Conservation (phyloP, 257 asterid species). For the Solanum clarkiae region DNA sequence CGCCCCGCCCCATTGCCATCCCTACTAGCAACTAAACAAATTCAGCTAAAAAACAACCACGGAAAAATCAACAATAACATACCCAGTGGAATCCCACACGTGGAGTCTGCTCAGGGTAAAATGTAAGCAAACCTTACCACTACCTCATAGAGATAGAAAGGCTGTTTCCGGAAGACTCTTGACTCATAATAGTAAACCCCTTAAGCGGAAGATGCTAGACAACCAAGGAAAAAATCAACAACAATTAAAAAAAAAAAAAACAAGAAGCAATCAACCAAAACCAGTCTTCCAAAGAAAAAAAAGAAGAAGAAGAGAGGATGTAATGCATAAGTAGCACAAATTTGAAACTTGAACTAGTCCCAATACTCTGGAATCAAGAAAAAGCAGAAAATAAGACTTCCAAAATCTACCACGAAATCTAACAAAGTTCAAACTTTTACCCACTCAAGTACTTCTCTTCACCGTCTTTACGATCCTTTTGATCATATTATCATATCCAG, state of each 20-base stretch:
- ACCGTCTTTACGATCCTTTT: neutral
- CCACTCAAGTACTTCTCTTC: constrained; percentile 73
- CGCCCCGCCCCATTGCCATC: too few relatives aligned
- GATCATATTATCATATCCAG: neutral
- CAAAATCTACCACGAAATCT: neutral
- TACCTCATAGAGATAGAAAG: too few relatives aligned
- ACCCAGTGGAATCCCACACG: too few relatives aligned
- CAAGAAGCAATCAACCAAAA: neutral
- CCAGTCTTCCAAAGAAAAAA: neutral
- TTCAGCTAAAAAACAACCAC: neutral
- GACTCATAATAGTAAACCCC: too few relatives aligned
- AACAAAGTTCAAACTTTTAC: constrained; percentile 4
- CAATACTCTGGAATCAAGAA: neutral
- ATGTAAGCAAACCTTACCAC: too few relatives aligned
- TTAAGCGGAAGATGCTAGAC: neutral
- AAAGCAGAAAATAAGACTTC: neutral
- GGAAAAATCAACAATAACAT: neutral
- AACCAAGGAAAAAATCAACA: neutral
- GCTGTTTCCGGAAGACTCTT: too few relatives aligned
- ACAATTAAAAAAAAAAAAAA: too few relatives aligned
- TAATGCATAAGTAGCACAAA: neutral
- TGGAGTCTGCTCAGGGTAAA: too few relatives aligned
- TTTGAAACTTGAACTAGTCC: neutral
- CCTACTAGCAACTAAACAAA: neutral
- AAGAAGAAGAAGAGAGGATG: neutral